Percentiles rank a stretch among this genome's conserved stretches.
These are phyloP conservation scores for Gyrodon lividus DNA, from an alignment of 768 basidiomycete genomes.

Conservation along the genomic window DNA sequence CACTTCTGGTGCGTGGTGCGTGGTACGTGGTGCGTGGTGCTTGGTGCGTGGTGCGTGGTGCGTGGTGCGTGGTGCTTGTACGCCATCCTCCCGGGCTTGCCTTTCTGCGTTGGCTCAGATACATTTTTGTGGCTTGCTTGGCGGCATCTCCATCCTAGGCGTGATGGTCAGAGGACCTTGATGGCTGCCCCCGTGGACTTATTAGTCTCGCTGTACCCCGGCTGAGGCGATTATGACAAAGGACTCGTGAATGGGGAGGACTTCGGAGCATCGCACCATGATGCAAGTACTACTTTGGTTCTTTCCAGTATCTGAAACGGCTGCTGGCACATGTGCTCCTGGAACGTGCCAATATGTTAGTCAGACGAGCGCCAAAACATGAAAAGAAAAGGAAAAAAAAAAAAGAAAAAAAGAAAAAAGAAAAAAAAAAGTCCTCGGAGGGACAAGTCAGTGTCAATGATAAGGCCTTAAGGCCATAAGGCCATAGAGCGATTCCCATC, in stretches of 20 bases:
- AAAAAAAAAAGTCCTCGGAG: slow-evolving; percentile 14
- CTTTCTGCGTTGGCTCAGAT: slow-evolving; percentile 1
- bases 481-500: slow-evolving; percentile 16
- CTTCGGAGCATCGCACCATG: too few relatives aligned
- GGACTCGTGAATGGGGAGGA: too few relatives aligned
- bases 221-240: too few relatives aligned
- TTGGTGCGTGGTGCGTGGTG: not conserved
- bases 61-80: not conserved
- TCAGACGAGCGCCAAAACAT: slow-evolving; percentile 6
- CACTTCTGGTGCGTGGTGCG: too few relatives aligned
- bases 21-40: not conserved
- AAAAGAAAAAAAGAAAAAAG: too few relatives aligned
- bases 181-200: not conserved
- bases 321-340: slow-evolving; percentile 7
- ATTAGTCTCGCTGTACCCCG: not conserved
- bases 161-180: not conserved
- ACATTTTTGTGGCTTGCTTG: slow-evolving; percentile 22
- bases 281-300: too few relatives aligned
- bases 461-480: slow-evolving; percentile 19
- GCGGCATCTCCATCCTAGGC: too few relatives aligned
- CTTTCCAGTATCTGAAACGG: not conserved
- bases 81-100: slow-evolving; percentile 2
- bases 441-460: slow-evolving; percentile 6
- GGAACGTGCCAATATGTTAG: slow-evolving; percentile 15
- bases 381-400: not conserved